Conservation (phyloP, 352 stramenopile species). For the Thalassiosira exigua region DNA sequence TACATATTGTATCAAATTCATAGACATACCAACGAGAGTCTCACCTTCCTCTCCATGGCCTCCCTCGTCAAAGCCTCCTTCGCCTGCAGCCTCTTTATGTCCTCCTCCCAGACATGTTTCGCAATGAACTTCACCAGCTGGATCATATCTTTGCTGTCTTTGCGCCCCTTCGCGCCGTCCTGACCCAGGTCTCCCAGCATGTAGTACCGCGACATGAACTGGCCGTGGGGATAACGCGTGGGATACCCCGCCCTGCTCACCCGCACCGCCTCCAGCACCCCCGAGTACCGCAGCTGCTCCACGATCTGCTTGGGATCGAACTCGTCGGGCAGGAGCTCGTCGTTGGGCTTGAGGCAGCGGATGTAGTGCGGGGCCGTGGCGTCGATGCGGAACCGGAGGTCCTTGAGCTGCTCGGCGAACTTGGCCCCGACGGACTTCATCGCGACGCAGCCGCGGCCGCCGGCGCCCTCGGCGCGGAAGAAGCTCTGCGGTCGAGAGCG, state of each 20-base stretch:
- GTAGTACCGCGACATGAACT: conserved; percentile 88
- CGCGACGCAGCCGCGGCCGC: conserved; percentile 69
- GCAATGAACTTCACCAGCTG: conserved; percentile 43
- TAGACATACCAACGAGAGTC: neutral
- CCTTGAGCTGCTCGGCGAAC: conserved; percentile 92
- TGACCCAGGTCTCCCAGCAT: conserved; percentile 51
- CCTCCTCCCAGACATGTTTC: conserved; percentile 66
- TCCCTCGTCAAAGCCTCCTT: conserved; percentile 18
- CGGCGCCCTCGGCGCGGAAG: conserved; percentile 18
- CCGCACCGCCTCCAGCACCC: conserved; percentile 94
- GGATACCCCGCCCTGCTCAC: conserved; percentile 95
- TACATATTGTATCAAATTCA: too few relatives aligned
- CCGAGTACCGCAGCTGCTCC: conserved; percentile 96
- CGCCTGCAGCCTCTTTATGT: conserved; percentile 77
- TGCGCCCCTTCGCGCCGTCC: conserved; percentile 40
- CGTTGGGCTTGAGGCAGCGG: conserved; percentile 98
- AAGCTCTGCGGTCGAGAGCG: conserved; percentile 10
- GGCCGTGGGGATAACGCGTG: conserved; percentile 91
- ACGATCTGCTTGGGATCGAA: conserved; percentile 95
- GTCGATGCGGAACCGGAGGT: conserved; percentile 92
- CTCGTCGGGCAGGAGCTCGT: conserved; percentile 88
- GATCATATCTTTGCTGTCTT: conserved; percentile 55
- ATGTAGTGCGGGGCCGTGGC: conserved; percentile 97
- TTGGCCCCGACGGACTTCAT: conserved; percentile 90
- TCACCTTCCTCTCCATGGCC: neutral